A percentile compares a stretch with the other conserved stretches of the same genome.
Evolutionary conservation across 495 filamentous ascomycete species (phyloP).

Genomic region (Tuber indicum): DNA sequence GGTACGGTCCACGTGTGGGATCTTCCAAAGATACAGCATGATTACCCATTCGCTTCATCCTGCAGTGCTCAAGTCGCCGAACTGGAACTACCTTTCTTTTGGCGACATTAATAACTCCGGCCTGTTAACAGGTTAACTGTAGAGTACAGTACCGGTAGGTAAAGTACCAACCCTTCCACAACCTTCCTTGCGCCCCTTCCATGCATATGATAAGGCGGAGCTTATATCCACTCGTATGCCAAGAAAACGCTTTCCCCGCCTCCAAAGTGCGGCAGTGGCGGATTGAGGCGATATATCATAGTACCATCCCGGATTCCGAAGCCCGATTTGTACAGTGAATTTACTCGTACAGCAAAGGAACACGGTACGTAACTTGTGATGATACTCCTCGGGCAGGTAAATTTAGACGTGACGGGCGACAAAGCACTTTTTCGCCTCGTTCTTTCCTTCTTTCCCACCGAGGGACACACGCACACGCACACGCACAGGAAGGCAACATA

Average conservation of each 20-base stretch:
- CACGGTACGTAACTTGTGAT: accelerated
- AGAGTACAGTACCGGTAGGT: no score
- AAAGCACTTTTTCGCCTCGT: no score
- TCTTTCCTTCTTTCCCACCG: no score
- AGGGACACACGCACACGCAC: no score
- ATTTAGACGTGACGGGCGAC: no score
- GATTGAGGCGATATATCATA: not conserved
- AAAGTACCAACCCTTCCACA: no score
- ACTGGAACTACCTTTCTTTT: not conserved
- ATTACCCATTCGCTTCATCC: not conserved
- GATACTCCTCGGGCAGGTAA: no score
- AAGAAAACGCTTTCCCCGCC: not conserved
- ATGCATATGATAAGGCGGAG: not conserved
- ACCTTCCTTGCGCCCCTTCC: not conserved
- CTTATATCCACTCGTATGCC: not conserved
- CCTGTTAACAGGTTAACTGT: not conserved
- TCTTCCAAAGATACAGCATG: no score
- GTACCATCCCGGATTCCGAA: not conserved
- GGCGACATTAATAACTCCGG: not conserved
- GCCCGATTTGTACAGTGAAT: not conserved
- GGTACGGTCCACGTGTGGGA: no score
- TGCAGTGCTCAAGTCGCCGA: not conserved
- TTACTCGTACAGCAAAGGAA: not conserved
- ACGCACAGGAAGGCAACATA: no score
- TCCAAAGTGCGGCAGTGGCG: not conserved